phyloP scores from a whole-genome alignment of 176 grass and related monocot genomes.

The bread wheat (Triticum aestivum) region DNA sequence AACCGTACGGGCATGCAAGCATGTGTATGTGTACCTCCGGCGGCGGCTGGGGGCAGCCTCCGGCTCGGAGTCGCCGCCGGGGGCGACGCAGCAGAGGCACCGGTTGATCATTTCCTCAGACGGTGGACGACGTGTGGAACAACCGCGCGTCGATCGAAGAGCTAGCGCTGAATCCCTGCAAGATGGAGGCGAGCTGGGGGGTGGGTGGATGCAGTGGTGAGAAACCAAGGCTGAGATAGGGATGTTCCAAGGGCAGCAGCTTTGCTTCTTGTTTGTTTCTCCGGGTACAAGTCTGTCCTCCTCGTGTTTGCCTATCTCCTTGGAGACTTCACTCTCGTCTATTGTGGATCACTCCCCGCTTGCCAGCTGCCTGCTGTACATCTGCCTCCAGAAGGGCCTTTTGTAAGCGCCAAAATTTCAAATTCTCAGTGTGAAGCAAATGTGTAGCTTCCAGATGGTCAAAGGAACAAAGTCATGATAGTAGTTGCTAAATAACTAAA shows the following conservation, averaged over 20 bases:
- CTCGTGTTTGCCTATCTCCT: constrained; percentile 41
- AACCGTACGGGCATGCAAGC: neutral
- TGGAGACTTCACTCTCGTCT: constrained; percentile 44
- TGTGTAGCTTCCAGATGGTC: neutral
- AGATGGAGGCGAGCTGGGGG: constrained; percentile 15
- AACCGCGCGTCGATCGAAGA: neutral
- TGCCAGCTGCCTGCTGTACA: neutral
- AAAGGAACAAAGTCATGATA: neutral
- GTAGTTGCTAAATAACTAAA: neutral
- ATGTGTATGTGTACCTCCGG: constrained; percentile 14
- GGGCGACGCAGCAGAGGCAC: constrained; percentile 52
- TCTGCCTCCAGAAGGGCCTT: constrained; percentile 28
- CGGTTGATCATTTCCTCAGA: constrained; percentile 37
- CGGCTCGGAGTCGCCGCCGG: constrained; percentile 26
- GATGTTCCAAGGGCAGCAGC: constrained; percentile 20
- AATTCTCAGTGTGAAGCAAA: neutral
- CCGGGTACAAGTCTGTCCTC: constrained; percentile 38
- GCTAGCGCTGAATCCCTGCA: neutral
- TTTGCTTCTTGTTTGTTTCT: constrained; percentile 30
- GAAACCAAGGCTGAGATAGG: constrained; percentile 32
- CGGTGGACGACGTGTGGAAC: neutral
- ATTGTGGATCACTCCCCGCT: neutral
- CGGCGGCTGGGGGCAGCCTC: neutral
- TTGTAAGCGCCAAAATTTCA: neutral
- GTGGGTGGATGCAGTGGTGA: constrained; percentile 7